Evolutionary conservation across 257 asterid genomes (phyloP), one percentile per base, ranked within the genome.

Genomic region (Ilex asprella): DNA sequence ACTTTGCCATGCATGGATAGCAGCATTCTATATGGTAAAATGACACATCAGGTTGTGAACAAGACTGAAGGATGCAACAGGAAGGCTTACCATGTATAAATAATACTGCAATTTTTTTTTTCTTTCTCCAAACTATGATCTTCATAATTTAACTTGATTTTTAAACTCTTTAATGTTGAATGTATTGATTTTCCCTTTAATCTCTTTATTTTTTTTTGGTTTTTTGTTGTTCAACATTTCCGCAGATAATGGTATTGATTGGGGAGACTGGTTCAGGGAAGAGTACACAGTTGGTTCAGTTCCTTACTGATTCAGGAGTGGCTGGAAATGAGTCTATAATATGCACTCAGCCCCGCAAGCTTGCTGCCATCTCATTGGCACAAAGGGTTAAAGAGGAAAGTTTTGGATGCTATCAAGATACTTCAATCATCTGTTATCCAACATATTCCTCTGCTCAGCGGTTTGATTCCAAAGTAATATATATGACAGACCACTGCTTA

Each of bases 211-310:
- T 50, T 16, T 14, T 35, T 31, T 21, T 2, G 4, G 6, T 50
- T 15, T 56, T 29, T 2, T 52, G 5, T 30, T 10, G 30, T 9
- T 64, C 74, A 64, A 39, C 62, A 65, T 44, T 68, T 56, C 59
- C 62, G 15, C 82, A 92, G 99, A 75, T 92, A 41, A 81, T 86
- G 12, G 80, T 92, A 55, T 82, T 92, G 70, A 75, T 77, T 7
- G 99, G 99, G 59, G 97, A 86, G 85, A 92, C 99, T 8, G 99
- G 99, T 64, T 92, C 99, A 0, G 99, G 99, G 50, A 92, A 92
- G 85, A 92, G 99, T 75, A 92, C 99, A 11, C 99, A 89, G 64
- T 59, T 92, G 79, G 95, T 89, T 64, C 99, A 92, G 83, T 92
- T 71, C 84, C 91, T 92, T 60, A 83, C 88, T 51, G 99, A 92